phyloP scores from a whole-genome alignment of 2,329 filamentous ascomycete species.

The Fusarium praegraminearum region DNA sequence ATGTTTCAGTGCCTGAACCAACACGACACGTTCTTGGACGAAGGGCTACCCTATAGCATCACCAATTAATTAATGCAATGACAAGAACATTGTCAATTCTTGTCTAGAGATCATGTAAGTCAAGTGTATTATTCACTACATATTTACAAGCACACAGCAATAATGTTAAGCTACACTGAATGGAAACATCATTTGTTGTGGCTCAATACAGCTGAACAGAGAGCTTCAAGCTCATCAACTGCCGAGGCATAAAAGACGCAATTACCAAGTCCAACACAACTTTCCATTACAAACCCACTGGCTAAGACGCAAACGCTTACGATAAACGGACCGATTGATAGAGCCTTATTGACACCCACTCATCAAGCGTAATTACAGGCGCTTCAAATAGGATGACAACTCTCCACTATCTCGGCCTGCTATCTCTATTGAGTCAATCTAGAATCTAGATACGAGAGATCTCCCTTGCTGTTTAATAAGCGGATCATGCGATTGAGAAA shows the following conservation, averaged over 20 bases:
- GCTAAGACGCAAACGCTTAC: not conserved
- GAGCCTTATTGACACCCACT: not conserved
- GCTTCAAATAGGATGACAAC: not conserved
- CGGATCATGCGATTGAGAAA: conserved; percentile 19
- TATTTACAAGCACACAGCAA: rapidly evolving
- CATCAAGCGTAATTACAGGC: not conserved
- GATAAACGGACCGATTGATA: not conserved
- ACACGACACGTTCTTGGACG: no score
- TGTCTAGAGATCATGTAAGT: rapidly evolving
- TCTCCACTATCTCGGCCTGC: conserved; percentile 12
- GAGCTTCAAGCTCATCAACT: not conserved
- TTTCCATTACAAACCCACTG: not conserved
- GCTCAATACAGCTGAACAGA: not conserved
- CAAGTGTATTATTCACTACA: rapidly evolving
- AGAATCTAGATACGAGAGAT: conserved; percentile 31
- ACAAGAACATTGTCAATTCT: not conserved
- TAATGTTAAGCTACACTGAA: rapidly evolving
- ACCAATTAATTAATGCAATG: not conserved
- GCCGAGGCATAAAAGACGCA: not conserved
- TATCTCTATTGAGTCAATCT: not conserved
- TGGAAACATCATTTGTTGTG: rapidly evolving
- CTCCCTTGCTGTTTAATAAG: conserved; percentile 26
- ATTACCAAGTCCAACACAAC: not conserved
- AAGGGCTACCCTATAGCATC: not conserved
- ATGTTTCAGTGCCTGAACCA: no score